A percentile compares a stretch with the other conserved stretches of the same genome.
Evolutionary conservation across 1,284 basidiomycete genomes (phyloP).

Genomic region (Marasmius fiardii): DNA sequence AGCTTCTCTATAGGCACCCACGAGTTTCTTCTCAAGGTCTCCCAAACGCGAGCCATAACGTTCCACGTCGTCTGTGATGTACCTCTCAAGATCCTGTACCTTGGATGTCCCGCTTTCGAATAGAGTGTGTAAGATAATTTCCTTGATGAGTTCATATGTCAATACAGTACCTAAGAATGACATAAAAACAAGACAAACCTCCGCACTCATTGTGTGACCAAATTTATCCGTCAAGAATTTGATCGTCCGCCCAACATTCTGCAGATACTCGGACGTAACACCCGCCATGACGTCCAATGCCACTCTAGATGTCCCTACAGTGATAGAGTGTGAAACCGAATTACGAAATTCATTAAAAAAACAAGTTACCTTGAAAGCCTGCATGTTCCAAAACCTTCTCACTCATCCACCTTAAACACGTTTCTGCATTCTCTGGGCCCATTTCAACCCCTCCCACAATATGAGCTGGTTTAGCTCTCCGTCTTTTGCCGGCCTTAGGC

Average conservation of each 20-base stretch:
- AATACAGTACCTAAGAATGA: slow-evolving; percentile 8
- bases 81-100: slow-evolving; percentile 77
- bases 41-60: slow-evolving; percentile 74
- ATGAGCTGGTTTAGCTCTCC: slow-evolving; percentile 12
- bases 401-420: slow-evolving; percentile 68
- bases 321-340: slow-evolving; percentile 7
- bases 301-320: slow-evolving; percentile 56
- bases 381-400: slow-evolving; percentile 79
- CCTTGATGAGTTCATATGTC: slow-evolving; percentile 42
- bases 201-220: slow-evolving; percentile 72
- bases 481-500: background rate
- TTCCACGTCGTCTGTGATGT: slow-evolving; percentile 88
- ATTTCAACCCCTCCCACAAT: slow-evolving; percentile 37
- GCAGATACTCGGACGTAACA: slow-evolving; percentile 78
- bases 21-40: slow-evolving; percentile 85
- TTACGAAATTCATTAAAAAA: slow-evolving; percentile 1
- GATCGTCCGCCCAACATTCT: slow-evolving; percentile 86
- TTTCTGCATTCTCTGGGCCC: slow-evolving; percentile 49
- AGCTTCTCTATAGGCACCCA: slow-evolving; percentile 78
- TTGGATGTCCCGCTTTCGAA: slow-evolving; percentile 83
- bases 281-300: slow-evolving; percentile 82
- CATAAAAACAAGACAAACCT: slow-evolving; percentile 49
- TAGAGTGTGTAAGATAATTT: slow-evolving; percentile 88
- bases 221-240: slow-evolving; percentile 82
- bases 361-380: slow-evolving; percentile 78